Conservation (phyloP, 495 filamentous ascomycete genomes). For the Penicillium argentinense region DNA sequence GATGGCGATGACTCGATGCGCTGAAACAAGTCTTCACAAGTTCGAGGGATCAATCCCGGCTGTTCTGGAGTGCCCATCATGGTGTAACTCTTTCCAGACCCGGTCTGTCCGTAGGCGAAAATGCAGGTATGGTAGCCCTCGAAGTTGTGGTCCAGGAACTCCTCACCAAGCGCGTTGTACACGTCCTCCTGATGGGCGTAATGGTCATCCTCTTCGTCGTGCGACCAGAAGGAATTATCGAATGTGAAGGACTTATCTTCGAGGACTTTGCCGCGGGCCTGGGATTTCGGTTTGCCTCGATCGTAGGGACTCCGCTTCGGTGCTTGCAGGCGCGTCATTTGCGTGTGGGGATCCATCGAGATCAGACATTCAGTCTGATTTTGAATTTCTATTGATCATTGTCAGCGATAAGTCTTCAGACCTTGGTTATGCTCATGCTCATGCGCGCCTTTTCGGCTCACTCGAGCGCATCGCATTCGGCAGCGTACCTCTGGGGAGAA, state of each 20-base stretch:
- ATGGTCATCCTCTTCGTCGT: slow-evolving; percentile 68
- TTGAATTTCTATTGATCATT: slow-evolving; percentile 63
- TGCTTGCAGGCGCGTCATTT: slow-evolving; percentile 69
- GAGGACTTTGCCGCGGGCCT: slow-evolving; percentile 67
- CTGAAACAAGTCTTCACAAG: slow-evolving; percentile 94
- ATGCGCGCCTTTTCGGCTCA: background rate
- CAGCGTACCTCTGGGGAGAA: slow-evolving; percentile 80
- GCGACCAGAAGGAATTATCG: slow-evolving; percentile 97
- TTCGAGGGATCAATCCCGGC: slow-evolving; percentile 93
- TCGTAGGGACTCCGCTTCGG: slow-evolving; percentile 64
- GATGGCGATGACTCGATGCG: slow-evolving; percentile 82
- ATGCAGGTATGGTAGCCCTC: slow-evolving; percentile 99
- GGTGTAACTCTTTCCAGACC: slow-evolving; percentile 96
- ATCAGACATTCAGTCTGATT: slow-evolving; percentile 81
- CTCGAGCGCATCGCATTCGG: background rate
- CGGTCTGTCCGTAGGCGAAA: slow-evolving; percentile 97
- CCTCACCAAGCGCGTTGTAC: slow-evolving; percentile 91
- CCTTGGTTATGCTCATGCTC: background rate
- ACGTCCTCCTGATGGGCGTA: slow-evolving; percentile 89
- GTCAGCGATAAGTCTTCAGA: background rate
- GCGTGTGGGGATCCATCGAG: slow-evolving; percentile 80
- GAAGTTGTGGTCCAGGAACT: slow-evolving; percentile 98
- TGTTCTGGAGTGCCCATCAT: slow-evolving; percentile 96
- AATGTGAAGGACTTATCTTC: slow-evolving; percentile 94
- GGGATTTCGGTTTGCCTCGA: slow-evolving; percentile 63